These are phyloP conservation scores for Coemansia sp. DNA, from an alignment of 371 early-diverging fungal genomes.

Conservation along the genomic window DNA sequence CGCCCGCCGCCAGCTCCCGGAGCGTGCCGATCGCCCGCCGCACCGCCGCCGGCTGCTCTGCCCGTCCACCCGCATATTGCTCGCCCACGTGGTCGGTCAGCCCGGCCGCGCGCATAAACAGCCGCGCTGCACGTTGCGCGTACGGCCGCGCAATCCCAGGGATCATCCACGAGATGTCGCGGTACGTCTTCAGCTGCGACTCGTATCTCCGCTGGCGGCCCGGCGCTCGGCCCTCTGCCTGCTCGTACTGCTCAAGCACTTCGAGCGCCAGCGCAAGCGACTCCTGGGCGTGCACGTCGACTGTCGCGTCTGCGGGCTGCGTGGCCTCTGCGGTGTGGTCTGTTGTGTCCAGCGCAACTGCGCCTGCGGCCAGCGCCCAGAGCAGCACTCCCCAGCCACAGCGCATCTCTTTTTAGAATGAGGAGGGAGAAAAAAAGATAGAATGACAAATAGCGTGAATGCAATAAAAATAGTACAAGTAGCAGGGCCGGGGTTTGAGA, in stretches of 20 bases:
- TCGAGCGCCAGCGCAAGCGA: slow-evolving; percentile 44
- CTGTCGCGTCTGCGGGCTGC: not conserved
- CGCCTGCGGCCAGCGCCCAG: slow-evolving; percentile 3
- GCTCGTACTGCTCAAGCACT: slow-evolving; percentile 42
- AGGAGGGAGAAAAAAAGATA: not conserved
- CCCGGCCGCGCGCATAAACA: not conserved
- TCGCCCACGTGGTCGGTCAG: not conserved
- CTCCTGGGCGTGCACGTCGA: too few species aligned
- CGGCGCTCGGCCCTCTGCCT: not conserved
- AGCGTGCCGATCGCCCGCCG: slow-evolving; percentile 14
- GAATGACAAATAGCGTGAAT: not conserved
- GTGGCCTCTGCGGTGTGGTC: not conserved
- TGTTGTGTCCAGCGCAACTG: slow-evolving; percentile 1
- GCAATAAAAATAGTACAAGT: not conserved
- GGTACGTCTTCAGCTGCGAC: slow-evolving; percentile 7
- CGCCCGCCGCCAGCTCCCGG: slow-evolving; percentile 41
- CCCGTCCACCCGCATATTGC: not conserved
- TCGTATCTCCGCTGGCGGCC: not conserved
- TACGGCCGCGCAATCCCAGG: slow-evolving; percentile 11
- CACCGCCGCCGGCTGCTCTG: slow-evolving; percentile 7
- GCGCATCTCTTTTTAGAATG: slow-evolving; percentile 9
- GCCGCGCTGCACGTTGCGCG: not conserved
- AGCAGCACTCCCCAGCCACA: not conserved
- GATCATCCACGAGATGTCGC: slow-evolving; percentile 9
- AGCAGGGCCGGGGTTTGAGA: not conserved